Evolutionary conservation across 306 rosid species (phyloP).

Genomic region (Carpinus fangiana): DNA sequence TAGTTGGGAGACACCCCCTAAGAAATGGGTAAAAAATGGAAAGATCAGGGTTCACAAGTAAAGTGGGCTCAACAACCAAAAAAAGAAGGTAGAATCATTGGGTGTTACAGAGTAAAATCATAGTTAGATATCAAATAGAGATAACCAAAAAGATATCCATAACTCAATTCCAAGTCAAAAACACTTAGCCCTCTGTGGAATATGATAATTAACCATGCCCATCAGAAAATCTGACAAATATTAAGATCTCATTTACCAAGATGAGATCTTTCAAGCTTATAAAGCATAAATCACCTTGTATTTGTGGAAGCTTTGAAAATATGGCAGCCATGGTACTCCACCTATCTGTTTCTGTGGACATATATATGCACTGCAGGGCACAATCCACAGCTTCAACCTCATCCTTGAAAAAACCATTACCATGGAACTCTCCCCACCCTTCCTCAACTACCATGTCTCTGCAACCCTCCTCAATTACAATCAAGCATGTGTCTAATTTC

Average conservation of each 20-base stretch:
- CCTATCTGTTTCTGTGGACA: conserved; percentile 77
- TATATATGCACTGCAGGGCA: conserved; percentile 89
- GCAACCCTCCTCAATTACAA: conserved; percentile 84
- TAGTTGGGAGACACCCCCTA: too few species aligned
- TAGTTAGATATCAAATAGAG: neutral
- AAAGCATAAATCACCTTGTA: conserved; percentile 61
- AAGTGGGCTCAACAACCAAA: neutral
- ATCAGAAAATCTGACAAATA: conserved; percentile 16
- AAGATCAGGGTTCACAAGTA: neutral
- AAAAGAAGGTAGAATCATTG: neutral
- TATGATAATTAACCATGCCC: conserved; percentile 10
- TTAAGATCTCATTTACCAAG: conserved; percentile 25
- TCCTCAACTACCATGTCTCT: conserved; percentile 67
- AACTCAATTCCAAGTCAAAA: neutral
- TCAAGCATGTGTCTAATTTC: conserved; percentile 78
- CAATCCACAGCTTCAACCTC: conserved; percentile 81
- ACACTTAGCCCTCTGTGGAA: neutral
- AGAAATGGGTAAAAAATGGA: too few species aligned
- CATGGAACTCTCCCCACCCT: conserved; percentile 70
- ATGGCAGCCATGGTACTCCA: conserved; percentile 86
- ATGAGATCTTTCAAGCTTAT: conserved; percentile 21
- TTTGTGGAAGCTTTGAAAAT: conserved; percentile 76
- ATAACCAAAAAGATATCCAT: neutral
- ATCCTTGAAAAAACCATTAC: conserved; percentile 55
- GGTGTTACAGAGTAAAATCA: neutral